These are phyloP conservation scores for Diaporthe sp. DNA, from an alignment of 2,329 filamentous ascomycete genomes.

Conservation along the genomic window DNA sequence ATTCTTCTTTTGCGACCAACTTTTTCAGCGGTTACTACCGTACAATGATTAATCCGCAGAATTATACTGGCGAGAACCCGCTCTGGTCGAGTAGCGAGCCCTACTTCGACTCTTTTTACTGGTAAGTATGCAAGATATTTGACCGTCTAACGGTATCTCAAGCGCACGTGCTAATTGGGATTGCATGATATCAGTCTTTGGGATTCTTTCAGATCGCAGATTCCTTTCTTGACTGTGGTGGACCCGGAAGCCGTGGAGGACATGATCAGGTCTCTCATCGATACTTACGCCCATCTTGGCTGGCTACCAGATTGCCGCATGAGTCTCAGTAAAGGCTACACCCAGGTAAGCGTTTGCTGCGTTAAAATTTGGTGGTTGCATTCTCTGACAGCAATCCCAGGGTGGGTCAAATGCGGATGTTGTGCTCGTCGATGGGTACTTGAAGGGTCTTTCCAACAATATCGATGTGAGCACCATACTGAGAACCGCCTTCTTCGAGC, in stretches of 20 bases:
- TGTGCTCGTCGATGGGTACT: slow-evolving; percentile 75
- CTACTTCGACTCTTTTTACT: slow-evolving; percentile 84
- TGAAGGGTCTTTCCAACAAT: slow-evolving; percentile 74
- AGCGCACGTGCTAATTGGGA: slow-evolving; percentile 36
- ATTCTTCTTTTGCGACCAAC: slow-evolving; percentile 68
- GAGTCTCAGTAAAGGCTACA: slow-evolving; percentile 77
- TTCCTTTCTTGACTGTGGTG: slow-evolving; percentile 77
- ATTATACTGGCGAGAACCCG: slow-evolving; percentile 81
- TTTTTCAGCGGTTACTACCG: slow-evolving; percentile 82
- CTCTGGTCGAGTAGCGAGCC: slow-evolving; percentile 76
- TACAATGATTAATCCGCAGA: slow-evolving; percentile 80
- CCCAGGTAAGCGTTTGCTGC: slow-evolving; percentile 61
- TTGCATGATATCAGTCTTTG: slow-evolving; percentile 63
- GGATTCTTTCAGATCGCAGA: slow-evolving; percentile 79
- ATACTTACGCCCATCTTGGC: slow-evolving; percentile 77
- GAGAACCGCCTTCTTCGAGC: background rate
- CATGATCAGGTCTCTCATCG: slow-evolving; percentile 79
- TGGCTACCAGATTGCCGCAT: slow-evolving; percentile 79
- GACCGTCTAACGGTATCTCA: no score
- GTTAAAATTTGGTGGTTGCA: slow-evolving; percentile 41
- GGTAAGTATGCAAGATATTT: slow-evolving; percentile 56
- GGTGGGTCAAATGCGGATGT: slow-evolving; percentile 82
- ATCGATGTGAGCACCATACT: slow-evolving; percentile 59
- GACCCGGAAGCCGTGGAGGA: slow-evolving; percentile 74
- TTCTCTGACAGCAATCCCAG: slow-evolving; percentile 51